These are phyloP conservation scores for Trichophyton rubrum DNA, from an alignment of 2,329 filamentous ascomycete genomes.

Conservation along the genomic window DNA sequence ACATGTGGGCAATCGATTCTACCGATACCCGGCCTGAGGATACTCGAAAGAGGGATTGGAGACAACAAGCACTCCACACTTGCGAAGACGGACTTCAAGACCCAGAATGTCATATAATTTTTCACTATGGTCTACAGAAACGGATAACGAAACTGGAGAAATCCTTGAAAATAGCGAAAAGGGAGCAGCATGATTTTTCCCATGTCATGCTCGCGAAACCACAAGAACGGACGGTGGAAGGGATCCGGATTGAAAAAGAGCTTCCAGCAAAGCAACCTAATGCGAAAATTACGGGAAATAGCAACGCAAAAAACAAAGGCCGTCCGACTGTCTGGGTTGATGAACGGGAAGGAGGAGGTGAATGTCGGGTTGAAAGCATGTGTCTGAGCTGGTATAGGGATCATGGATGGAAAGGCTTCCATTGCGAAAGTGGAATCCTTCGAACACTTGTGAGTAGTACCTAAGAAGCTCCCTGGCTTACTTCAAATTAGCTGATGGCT, in stretches of 20 bases:
- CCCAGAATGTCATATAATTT: constrained; percentile 76
- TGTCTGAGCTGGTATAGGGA: constrained; percentile 74
- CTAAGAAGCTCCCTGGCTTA: background rate
- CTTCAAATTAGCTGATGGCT: background rate
- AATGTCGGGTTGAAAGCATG: constrained; percentile 89
- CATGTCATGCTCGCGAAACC: constrained; percentile 70
- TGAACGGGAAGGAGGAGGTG: constrained; percentile 51
- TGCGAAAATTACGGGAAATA: constrained; percentile 14
- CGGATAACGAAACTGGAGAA: constrained; percentile 85
- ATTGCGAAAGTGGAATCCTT: constrained; percentile 81
- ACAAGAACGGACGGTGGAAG: constrained; percentile 60
- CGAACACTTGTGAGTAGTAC: constrained; percentile 52
- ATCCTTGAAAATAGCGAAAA: constrained; percentile 64
- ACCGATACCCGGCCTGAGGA: constrained; percentile 40
- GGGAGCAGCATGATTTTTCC: constrained; percentile 83
- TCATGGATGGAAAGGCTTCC: constrained; percentile 86
- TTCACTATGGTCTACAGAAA: constrained; percentile 90
- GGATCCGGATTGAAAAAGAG: constrained; percentile 60
- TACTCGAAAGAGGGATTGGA: constrained; percentile 70
- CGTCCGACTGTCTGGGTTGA: constrained; percentile 75
- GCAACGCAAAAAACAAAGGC: constrained; percentile 16
- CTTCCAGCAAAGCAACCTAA: constrained; percentile 16
- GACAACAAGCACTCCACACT: constrained; percentile 58
- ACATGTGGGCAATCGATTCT: constrained; percentile 58
- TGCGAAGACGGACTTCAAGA: constrained; percentile 84